phyloP scores from a whole-genome alignment of 441 rosid species.

The Breynia disticha region DNA sequence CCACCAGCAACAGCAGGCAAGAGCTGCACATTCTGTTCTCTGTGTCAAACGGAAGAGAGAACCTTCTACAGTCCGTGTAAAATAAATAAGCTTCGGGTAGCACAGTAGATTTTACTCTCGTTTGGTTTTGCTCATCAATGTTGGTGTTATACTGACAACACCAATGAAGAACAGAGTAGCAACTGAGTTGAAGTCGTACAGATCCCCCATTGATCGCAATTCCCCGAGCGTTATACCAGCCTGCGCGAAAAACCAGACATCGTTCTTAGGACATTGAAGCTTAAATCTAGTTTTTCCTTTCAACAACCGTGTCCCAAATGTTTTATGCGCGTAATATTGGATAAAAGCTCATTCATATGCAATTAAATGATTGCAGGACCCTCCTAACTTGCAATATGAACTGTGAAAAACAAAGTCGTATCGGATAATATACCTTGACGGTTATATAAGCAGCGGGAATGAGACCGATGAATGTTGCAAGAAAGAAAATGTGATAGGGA shows the following conservation, averaged over 20 bases:
- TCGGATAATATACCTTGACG: conserved; percentile 49
- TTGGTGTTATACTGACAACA: conserved; percentile 63
- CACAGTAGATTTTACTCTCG: conserved; percentile 31
- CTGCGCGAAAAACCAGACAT: conserved; percentile 26
- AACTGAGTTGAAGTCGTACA: conserved; percentile 69
- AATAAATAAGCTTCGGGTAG: conserved; percentile 6
- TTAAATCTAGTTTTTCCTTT: too few species aligned
- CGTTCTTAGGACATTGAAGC: neutral
- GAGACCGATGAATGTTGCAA: conserved; percentile 69
- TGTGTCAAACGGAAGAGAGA: too few species aligned
- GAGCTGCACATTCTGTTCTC: too few species aligned
- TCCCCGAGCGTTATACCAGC: conserved; percentile 92
- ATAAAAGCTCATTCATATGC: too few species aligned
- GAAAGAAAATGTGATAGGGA: conserved; percentile 78
- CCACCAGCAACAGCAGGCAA: too few species aligned
- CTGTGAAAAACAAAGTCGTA: neutral
- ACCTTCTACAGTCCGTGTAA: conserved; percentile 8
- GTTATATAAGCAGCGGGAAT: conserved; percentile 86
- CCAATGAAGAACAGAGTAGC: conserved; percentile 78
- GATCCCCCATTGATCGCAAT: conserved; percentile 62
- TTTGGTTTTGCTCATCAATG: conserved; percentile 48
- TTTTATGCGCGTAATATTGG: too few species aligned
- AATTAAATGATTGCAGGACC: too few species aligned
- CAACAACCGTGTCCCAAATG: too few species aligned
- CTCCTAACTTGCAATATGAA: neutral